Evolutionary conservation across 202 grass and related monocot genomes (phyloP).

Genomic region (Zoysia matrella): DNA sequence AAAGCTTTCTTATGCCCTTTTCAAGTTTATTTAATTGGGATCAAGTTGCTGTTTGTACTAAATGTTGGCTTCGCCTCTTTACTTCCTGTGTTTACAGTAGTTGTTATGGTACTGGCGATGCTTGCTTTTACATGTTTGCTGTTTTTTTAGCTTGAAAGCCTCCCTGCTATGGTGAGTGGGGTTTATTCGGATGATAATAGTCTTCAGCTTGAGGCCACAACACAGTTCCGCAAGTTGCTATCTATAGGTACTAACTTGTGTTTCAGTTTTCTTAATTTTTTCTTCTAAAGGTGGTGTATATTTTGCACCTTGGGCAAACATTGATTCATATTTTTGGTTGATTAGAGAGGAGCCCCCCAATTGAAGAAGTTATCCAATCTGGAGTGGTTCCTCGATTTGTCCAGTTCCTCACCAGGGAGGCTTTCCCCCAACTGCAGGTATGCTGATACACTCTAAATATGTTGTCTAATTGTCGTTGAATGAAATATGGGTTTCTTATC

Average conservation of each 20-base stretch:
- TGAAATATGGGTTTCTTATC: slow-evolving; percentile 19
- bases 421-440: slow-evolving; percentile 93
- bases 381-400: too few relatives aligned
- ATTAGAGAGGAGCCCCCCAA: too few relatives aligned
- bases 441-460: slow-evolving; percentile 6
- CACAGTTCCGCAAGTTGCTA: slow-evolving; percentile 71
- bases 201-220: too few relatives aligned
- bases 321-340: slow-evolving; percentile 42
- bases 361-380: too few relatives aligned
- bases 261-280: slow-evolving; percentile 12
- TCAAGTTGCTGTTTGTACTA: not conserved
- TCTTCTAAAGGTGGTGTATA: not conserved
- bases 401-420: not conserved
- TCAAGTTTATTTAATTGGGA: not conserved
- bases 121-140: slow-evolving; percentile 37
- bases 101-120: not conserved
- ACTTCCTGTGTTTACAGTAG: not conserved
- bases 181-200: too few relatives aligned
- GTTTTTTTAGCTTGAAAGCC: slow-evolving; percentile 80
- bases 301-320: not conserved
- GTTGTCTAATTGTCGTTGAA: not conserved
- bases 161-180: not conserved
- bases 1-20: not conserved
- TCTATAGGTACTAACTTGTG: slow-evolving; percentile 68
- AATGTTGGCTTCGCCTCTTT: not conserved